Conservation (phyloP, 805 yeast genomes). For the Starmerella scarabaei region DNA sequence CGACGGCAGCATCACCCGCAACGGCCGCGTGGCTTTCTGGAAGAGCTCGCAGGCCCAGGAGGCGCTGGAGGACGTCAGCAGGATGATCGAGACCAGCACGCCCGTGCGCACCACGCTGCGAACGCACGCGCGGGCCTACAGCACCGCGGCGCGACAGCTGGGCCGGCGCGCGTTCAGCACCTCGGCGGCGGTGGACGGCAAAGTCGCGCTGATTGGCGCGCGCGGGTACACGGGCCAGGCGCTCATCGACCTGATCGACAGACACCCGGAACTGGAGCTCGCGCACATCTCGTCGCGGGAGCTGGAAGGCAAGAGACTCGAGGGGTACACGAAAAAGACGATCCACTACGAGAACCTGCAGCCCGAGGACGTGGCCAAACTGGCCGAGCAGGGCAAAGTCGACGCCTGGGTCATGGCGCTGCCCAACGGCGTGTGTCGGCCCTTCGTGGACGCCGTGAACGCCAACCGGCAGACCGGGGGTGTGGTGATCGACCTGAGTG, state of each 20-base stretch:
- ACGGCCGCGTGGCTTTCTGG: slow-evolving; percentile 90
- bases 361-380: slow-evolving; percentile 65
- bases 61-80: slow-evolving; percentile 35
- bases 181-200: slow-evolving; percentile 17
- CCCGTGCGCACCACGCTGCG: too few relatives aligned
- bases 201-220: slow-evolving; percentile 93
- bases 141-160: slow-evolving; percentile 15
- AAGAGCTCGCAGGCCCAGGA: slow-evolving; percentile 47
- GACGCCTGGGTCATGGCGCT: slow-evolving; percentile 99
- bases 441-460: slow-evolving; percentile 35
- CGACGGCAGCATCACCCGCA: slow-evolving; percentile 83
- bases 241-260: slow-evolving; percentile 70
- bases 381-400: slow-evolving; percentile 65
- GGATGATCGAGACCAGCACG: not conserved
- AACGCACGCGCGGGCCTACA: not conserved
- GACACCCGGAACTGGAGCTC: slow-evolving; percentile 76
- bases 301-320: slow-evolving; percentile 69
- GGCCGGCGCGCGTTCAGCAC: slow-evolving; percentile 42
- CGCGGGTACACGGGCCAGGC: slow-evolving; percentile 97
- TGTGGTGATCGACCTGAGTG: slow-evolving; percentile 81
- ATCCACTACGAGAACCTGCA: slow-evolving; percentile 75
- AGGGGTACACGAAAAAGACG: slow-evolving; percentile 74
- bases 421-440: slow-evolving; percentile 87
- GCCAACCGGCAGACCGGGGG: slow-evolving; percentile 41
- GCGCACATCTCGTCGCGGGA: slow-evolving; percentile 95